Evolutionary conservation across 108 stramenopile species (phyloP).

Genomic region (Nitzschia inconspicua): DNA sequence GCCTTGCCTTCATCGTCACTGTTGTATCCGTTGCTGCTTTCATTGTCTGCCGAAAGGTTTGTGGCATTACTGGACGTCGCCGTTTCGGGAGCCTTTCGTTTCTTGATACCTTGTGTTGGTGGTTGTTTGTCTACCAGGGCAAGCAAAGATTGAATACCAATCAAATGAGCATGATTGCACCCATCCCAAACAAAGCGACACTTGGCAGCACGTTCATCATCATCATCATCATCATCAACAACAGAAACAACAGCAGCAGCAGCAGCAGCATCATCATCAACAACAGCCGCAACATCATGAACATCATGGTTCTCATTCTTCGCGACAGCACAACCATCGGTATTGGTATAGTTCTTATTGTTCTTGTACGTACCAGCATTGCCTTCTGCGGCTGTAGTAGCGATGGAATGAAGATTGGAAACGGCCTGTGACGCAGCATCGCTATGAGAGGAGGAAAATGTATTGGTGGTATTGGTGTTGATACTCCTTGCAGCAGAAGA

Average conservation of each 20-base stretch:
- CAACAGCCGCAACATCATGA: neutral
- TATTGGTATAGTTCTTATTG: neutral
- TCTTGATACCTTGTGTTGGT: conserved; percentile 7
- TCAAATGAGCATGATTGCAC: too few species aligned
- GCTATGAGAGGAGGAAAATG: too few species aligned
- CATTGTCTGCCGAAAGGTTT: too few species aligned
- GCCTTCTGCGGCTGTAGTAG: too few species aligned
- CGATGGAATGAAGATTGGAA: conserved; percentile 30
- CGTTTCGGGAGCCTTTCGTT: conserved; percentile 26
- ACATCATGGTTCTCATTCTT: neutral
- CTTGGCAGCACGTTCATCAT: too few species aligned
- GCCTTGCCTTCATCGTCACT: conserved; percentile 28
- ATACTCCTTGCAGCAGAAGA: neutral
- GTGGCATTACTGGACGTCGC: neutral
- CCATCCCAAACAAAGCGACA: too few species aligned
- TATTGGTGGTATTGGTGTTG: too few species aligned
- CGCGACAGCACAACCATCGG: neutral
- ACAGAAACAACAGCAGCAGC: neutral
- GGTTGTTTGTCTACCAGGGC: too few species aligned
- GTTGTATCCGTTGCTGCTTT: conserved; percentile 38
- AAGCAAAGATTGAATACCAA: too few species aligned
- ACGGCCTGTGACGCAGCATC: conserved; percentile 32
- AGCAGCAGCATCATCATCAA: neutral
- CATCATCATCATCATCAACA: neutral
- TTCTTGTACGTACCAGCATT: too few species aligned